Conservation (phyloP, 192 early-diverging fungal species). For the Coemansia sp. region DNA sequence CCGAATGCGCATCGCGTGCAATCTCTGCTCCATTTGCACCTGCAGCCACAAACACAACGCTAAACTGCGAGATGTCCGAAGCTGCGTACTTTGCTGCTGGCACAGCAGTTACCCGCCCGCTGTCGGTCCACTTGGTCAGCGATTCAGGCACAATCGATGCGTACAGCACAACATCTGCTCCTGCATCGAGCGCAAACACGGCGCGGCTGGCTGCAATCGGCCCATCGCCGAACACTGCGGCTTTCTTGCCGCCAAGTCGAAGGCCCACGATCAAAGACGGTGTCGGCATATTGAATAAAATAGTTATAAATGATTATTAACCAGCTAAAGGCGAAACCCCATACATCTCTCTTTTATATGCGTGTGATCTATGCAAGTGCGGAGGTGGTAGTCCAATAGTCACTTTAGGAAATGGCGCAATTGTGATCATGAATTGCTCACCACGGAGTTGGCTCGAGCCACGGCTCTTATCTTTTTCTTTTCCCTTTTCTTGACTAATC, state of each 20-base stretch:
- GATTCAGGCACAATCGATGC: constrained; percentile 23
- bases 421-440: background rate
- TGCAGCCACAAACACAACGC: constrained; percentile 44
- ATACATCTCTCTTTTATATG: background rate
- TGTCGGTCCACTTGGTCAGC: constrained; percentile 42
- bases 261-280: constrained; percentile 51
- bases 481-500: background rate
- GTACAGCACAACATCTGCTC: constrained; percentile 63
- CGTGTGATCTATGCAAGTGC: constrained; percentile 14
- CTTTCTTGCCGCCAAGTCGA: constrained; percentile 34
- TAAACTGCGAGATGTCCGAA: constrained; percentile 25
- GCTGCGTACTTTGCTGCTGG: constrained; percentile 13
- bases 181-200: constrained; percentile 68
- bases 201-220: constrained; percentile 66
- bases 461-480: background rate
- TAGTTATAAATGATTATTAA: background rate
- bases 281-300: background rate
- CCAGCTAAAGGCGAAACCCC: background rate
- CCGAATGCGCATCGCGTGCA: constrained; percentile 50
- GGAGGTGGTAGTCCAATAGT: constrained; percentile 33
- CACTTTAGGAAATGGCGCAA: constrained; percentile 15
- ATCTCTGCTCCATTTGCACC: constrained; percentile 43
- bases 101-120: constrained; percentile 20
- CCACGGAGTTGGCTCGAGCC: background rate
- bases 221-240: constrained; percentile 68